Base-by-base conservation (phyloP, 176 grass and related monocot genomes). In the Oryza meridionalis region DNA sequence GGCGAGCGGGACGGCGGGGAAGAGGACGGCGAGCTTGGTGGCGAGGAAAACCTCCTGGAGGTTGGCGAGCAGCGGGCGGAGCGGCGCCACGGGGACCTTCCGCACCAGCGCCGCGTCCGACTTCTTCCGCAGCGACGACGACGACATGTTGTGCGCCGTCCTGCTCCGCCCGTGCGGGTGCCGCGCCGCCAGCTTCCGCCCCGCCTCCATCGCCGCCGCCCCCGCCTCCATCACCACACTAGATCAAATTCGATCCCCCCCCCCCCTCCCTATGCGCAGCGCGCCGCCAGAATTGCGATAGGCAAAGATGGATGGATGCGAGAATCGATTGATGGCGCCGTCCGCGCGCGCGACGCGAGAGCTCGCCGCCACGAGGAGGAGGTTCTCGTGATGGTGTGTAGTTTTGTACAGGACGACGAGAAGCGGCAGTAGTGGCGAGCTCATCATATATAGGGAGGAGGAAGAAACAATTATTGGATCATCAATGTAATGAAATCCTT, bases 1-100 rank as follows among this genome's bases (percentile, higher is more conserved):
- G 69, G 96, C 96, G 31, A 94, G 88, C 33, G 88, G 84, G 2
- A 99, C 90, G 75, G 84, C 86, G 50, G 87, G 49, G 87, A 96
- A 99, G 77, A 99, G 96, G 45, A 94, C 40, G 69, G 85, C 85
- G 74, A 99, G 89, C 91, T 99, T 99, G 84, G 96, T 99, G 76
- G 88, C 94, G 38, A 99, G 84, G 84, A 96, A 86, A 11, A 99
- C 76, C 89, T 94, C 96, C 82, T 99, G 93, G 44, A 96, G 84
- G 85, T 94, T 99, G 47, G 89, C 81, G 1, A 99, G 85, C 0
- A 96, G 4, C 3, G 61, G 73, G 0, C 90, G 77, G 6, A 99
- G 78, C 67, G 86, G n/a, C 12, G 17, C 77, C 9, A 87, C 77
- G 13, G 85, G 93, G 17, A 99, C 90, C 93, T 89, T 99, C 81